Conservation (phyloP, 2,329 filamentous ascomycete genomes). For the Helotiales sp. region DNA sequence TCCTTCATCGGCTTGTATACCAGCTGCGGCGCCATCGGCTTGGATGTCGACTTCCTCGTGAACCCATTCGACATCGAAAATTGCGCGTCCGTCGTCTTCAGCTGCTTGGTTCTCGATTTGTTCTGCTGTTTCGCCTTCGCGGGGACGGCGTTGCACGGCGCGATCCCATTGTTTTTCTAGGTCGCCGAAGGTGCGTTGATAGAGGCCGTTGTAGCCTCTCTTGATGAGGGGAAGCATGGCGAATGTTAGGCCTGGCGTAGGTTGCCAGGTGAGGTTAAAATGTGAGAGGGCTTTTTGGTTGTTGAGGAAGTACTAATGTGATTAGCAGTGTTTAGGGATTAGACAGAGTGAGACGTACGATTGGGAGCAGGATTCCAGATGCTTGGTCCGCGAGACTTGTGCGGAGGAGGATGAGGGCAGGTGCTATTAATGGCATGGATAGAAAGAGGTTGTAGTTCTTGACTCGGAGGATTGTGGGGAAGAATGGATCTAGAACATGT, state of each 20-base stretch:
- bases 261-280: constrained; percentile 48
- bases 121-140: constrained; percentile 43
- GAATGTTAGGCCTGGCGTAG: constrained; percentile 68
- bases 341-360: constrained; percentile 33
- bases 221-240: constrained; percentile 69
- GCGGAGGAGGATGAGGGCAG: constrained; percentile 70
- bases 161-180: constrained; percentile 42
- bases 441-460: constrained; percentile 42
- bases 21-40: background rate
- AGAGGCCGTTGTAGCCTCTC: constrained; percentile 65
- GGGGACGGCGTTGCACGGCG: constrained; percentile 41
- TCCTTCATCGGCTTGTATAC: background rate
- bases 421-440: constrained; percentile 70
- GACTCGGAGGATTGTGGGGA: constrained; percentile 24
- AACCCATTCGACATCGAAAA: constrained; percentile 33
- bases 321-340: constrained; percentile 10
- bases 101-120: constrained; percentile 43
- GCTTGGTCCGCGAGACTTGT: constrained; percentile 62
- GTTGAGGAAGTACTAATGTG: constrained; percentile 37
- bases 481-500: constrained; percentile 36
- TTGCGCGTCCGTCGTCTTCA: constrained; percentile 41
- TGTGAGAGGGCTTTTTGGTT: constrained; percentile 12
- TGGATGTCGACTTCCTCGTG: constrained; percentile 17
- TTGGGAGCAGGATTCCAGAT: constrained; percentile 44
- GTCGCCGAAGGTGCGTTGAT: constrained; percentile 44